phyloP scores from a whole-genome alignment of 176 grass and related monocot species.

The Eleusine indica region DNA sequence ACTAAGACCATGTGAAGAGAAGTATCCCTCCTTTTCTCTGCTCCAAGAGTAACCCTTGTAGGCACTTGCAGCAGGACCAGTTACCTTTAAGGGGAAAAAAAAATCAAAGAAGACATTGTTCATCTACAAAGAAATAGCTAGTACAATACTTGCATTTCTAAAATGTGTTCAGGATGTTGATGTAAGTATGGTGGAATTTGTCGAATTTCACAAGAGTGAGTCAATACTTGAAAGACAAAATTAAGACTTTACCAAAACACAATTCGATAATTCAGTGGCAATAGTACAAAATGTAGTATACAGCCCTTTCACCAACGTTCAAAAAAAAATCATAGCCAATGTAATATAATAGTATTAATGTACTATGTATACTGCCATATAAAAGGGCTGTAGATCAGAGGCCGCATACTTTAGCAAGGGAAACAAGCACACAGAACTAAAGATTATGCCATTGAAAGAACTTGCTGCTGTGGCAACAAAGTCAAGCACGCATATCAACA shows the following conservation, averaged over 20 bases:
- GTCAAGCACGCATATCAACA: not conserved
- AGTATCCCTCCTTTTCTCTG: conserved; percentile 73
- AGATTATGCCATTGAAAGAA: not conserved
- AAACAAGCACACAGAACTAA: not conserved
- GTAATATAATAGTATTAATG: too few relatives aligned
- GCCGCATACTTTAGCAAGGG: not conserved
- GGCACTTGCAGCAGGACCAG: conserved; percentile 74
- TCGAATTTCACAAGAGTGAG: not conserved
- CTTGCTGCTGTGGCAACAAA: not conserved
- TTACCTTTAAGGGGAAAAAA: conserved; percentile 62
- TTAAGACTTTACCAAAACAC: conserved; percentile 6
- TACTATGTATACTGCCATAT: not conserved
- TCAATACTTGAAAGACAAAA: not conserved
- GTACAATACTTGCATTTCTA: not conserved
- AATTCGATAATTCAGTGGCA: conserved; percentile 25
- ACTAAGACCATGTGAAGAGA: conserved; percentile 59
- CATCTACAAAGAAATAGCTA: conserved; percentile 17
- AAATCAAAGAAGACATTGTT: conserved; percentile 29
- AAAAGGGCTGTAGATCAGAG: not conserved
- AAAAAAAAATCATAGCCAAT: too few relatives aligned
- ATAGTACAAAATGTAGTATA: not conserved
- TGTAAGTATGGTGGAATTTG: not conserved
- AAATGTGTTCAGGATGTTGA: not conserved
- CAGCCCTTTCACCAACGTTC: not conserved
- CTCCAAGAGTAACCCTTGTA: conserved; percentile 71